These are phyloP conservation scores for Pleurotus sapidus DNA, from an alignment of 768 basidiomycete species.

Conservation along the genomic window DNA sequence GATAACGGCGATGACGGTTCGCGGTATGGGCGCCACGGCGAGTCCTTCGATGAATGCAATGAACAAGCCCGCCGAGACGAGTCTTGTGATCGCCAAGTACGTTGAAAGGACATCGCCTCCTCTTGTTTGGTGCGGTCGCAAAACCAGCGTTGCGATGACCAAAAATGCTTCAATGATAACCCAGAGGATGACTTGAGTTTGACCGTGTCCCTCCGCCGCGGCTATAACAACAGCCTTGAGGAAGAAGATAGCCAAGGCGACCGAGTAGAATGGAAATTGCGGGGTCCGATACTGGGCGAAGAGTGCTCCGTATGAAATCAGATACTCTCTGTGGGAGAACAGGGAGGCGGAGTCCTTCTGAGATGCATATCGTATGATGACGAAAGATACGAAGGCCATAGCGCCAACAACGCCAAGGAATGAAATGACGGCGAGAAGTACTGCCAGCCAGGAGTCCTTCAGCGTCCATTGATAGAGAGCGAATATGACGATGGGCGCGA, in stretches of 20 bases:
- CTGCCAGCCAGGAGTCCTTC: conserved; percentile 83
- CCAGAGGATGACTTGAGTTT: conserved; percentile 66
- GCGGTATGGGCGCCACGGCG: conserved; percentile 67
- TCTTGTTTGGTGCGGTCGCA: conserved; percentile 65
- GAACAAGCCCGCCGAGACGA: conserved; percentile 68
- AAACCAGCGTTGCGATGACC: conserved; percentile 45
- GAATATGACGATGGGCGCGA: conserved; percentile 74
- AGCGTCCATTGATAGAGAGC: conserved; percentile 90
- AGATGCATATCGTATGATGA: conserved; percentile 46
- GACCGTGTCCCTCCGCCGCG: conserved; percentile 56
- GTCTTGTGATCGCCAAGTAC: conserved; percentile 64
- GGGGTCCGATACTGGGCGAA: conserved; percentile 63
- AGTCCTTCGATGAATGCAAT: conserved; percentile 74
- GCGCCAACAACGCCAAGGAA: conserved; percentile 50
- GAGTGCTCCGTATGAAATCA: conserved; percentile 52
- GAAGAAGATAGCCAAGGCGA: conserved; percentile 54
- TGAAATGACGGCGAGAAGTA: conserved; percentile 72
- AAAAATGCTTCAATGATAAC: conserved; percentile 66
- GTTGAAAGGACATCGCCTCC: conserved; percentile 69
- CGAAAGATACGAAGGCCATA: conserved; percentile 47
- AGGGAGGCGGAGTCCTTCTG: conserved; percentile 35
- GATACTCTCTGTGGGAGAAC: conserved; percentile 28
- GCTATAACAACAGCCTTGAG: conserved; percentile 73
- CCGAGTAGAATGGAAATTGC: conserved; percentile 67
- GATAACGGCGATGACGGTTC: conserved; percentile 78